Evolutionary conservation across 176 grass and related monocot species (phyloP).

Genomic region (Avena insularis): DNA sequence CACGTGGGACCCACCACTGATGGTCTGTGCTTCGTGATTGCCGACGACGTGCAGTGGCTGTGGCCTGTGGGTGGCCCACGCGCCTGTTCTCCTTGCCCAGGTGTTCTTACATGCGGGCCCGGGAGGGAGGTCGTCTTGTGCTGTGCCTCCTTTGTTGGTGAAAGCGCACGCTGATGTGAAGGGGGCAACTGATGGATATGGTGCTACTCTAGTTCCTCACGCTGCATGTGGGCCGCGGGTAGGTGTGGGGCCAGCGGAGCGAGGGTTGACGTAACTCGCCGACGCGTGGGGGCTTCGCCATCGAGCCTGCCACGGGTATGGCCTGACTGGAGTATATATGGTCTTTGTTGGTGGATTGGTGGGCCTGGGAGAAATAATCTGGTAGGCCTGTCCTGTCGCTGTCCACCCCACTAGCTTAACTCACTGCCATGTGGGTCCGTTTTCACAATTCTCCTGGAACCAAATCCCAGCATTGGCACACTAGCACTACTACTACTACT

Average conservation of each 20-base stretch:
- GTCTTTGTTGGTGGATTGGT: background rate
- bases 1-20: constrained; percentile 44
- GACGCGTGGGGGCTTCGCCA: background rate
- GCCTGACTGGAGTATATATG: background rate
- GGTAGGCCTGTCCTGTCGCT: background rate
- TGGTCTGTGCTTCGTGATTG: constrained; percentile 32
- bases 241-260: background rate
- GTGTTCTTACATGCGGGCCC: constrained; percentile 4
- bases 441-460: background rate
- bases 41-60: background rate
- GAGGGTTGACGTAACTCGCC: background rate
- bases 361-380: background rate
- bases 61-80: background rate
- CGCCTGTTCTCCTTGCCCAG: background rate
- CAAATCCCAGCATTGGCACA: background rate
- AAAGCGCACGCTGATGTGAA: background rate
- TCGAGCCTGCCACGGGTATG: background rate
- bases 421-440: background rate
- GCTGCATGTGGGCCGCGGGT: background rate
- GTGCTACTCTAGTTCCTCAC: background rate
- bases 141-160: background rate
- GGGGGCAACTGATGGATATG: background rate
- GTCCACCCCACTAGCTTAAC: background rate
- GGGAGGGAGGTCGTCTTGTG: background rate
- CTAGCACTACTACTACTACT: background rate